A percentile compares a stretch with the other conserved stretches of the same genome.
Conservation (phyloP, 1,284 basidiomycete genomes). For the Ganoderma sinense region DNA sequence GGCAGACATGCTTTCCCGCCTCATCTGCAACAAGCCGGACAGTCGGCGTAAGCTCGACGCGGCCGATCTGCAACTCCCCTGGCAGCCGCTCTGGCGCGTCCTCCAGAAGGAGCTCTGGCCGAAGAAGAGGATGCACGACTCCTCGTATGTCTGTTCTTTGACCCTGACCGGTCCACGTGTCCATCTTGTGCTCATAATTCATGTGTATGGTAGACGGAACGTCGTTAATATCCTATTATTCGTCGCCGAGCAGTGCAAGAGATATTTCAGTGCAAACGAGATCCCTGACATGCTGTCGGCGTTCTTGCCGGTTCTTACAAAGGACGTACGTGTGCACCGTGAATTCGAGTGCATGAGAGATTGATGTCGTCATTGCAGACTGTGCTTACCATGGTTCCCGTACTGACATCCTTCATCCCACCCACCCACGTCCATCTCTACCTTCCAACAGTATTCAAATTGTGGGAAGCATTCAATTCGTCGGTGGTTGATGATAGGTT, state of each 20-base stretch:
- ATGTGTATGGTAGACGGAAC: slow-evolving; percentile 55
- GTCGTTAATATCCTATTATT: slow-evolving; percentile 75
- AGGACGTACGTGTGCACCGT: slow-evolving; percentile 56
- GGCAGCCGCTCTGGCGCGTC: slow-evolving; percentile 77
- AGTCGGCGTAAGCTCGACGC: slow-evolving; percentile 69
- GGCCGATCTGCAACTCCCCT: slow-evolving; percentile 76
- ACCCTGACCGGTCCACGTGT: background rate
- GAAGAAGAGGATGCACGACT: slow-evolving; percentile 65
- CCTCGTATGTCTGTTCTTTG: slow-evolving; percentile 45
- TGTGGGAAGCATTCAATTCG: slow-evolving; percentile 90
- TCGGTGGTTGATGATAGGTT: slow-evolving; percentile 84
- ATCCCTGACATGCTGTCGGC: slow-evolving; percentile 77
- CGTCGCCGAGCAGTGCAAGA: slow-evolving; percentile 73
- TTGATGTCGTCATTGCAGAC: slow-evolving; percentile 49
- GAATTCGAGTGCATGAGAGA: background rate
- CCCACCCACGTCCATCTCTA: slow-evolving; percentile 73
- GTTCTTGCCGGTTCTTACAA: slow-evolving; percentile 73
- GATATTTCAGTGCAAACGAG: slow-evolving; percentile 74
- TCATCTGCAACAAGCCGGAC: slow-evolving; percentile 72
- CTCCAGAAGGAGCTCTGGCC: slow-evolving; percentile 80
- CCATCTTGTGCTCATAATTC: background rate
- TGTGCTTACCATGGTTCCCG: slow-evolving; percentile 71
- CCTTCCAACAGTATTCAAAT: slow-evolving; percentile 76
- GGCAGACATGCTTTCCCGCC: slow-evolving; percentile 75
- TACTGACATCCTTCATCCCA: slow-evolving; percentile 82